Evolutionary conservation across 169 alveolate genomes (phyloP), one percentile per base, ranked within the genome.

Genomic region (Eimeria maxima): DNA sequence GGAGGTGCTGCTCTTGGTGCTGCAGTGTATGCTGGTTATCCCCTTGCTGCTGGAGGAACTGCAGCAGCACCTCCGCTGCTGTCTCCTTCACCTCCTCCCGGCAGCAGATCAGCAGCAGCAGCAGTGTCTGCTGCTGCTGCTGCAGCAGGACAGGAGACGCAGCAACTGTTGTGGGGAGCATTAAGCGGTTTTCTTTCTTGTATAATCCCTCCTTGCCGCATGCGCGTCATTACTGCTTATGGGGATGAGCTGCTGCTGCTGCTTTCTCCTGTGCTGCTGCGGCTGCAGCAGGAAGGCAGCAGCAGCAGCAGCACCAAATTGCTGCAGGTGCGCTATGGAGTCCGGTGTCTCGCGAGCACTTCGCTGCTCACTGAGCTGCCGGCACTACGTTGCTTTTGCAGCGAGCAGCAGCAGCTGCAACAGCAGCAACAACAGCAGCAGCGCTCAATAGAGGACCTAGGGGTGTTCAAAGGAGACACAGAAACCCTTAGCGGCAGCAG

Each of bases 181-280:
- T 60, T 92, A 57, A 78, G 90, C 60, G 96, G 96, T 55, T 78
- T 92, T 10, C 87, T 92, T 47, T 88, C 96, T 53, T 92, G 73
- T 7, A 57, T 71, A 3, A 80, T 92, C n/a, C 96, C 96, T 2
- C 92, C 96, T 38, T 92, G 96, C 63, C 96, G 96, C 69, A 45
- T 92, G 74, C 86, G 90, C n/a, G 74, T 92, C 60, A 71, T 86
- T 14, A 78, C 96, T 10, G 92, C 71, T 24, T 55, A 47, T 1
- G 76, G 91, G 20, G 96, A 92, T 67, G 83, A 47, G 47, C 44
- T 80, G 69, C 84, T 42, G 87, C 86, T 92, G 84, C 92, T 92
- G 71, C 93, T 92, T 45, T 92, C 96, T 38, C 96, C 96, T 6
- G 67, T 92, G 55, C 73, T 92, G 86, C 96, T 92, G 86, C 94